Evolutionary conservation across 371 early-diverging fungal species (phyloP).

Genomic region (Mucor lusitanicus): DNA sequence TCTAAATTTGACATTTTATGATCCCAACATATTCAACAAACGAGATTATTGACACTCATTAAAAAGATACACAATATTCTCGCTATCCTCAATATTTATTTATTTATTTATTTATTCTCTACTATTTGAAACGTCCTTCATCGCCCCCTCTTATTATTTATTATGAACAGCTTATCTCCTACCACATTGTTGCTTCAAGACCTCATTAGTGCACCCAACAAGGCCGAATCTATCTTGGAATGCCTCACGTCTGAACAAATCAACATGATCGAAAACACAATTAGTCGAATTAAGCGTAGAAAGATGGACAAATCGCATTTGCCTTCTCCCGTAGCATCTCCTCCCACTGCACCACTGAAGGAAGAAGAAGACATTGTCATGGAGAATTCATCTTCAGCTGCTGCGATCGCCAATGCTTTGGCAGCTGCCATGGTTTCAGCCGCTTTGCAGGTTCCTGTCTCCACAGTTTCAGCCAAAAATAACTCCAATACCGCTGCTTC

Average conservation of each 20-base stretch:
- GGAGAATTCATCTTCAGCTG: constrained; percentile 14
- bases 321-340: constrained; percentile 18
- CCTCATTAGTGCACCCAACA: constrained; percentile 35
- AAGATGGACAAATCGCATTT: constrained; percentile 32
- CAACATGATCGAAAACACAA: constrained; percentile 39
- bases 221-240: constrained; percentile 43
- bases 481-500: background rate
- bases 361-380: constrained; percentile 15
- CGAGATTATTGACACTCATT: constrained; percentile 29
- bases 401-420: constrained; percentile 35
- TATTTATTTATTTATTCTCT: constrained; percentile 2
- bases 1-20: constrained; percentile 23
- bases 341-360: background rate
- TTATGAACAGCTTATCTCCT: constrained; percentile 13
- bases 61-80: constrained; percentile 19
- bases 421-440: constrained; percentile 39
- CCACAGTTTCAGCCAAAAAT: background rate
- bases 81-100: background rate
- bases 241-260: constrained; percentile 42
- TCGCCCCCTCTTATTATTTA: background rate
- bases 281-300: constrained; percentile 41
- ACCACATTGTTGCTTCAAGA: constrained; percentile 33
- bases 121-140: constrained; percentile 1
- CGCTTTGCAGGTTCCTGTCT: constrained; percentile 14
- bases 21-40: constrained; percentile 17